phyloP scores from a whole-genome alignment of 768 basidiomycete species.

The Gloeopeniophorella convolvens region DNA sequence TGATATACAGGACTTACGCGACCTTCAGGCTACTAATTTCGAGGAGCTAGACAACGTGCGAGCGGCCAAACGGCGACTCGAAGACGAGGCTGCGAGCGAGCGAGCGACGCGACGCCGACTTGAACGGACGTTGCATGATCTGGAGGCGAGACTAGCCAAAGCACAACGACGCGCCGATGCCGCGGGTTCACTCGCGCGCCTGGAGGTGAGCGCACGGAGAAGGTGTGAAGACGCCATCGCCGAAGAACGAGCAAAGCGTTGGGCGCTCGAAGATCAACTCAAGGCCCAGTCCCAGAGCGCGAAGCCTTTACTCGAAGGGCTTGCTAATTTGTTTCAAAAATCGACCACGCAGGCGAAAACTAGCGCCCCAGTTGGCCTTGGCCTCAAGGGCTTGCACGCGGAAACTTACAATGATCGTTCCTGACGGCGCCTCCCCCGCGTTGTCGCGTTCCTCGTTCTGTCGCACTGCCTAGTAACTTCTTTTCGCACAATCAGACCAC shows the following conservation, averaged over 20 bases:
- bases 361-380: not conserved
- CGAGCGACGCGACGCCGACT: slow-evolving; percentile 23
- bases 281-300: slow-evolving; percentile 6
- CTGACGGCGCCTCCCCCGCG: not conserved
- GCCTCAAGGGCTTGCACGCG: not conserved
- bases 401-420: no score
- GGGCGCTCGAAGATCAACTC: slow-evolving; percentile 1
- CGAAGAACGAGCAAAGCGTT: slow-evolving; percentile 12
- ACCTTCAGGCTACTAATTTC: slow-evolving; percentile 28
- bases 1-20: slow-evolving; percentile 36
- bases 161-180: slow-evolving; percentile 5
- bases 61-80: slow-evolving; percentile 38
- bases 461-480: no score
- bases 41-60: slow-evolving; percentile 30
- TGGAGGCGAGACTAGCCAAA: slow-evolving; percentile 10
- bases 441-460: not conserved
- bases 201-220: slow-evolving; percentile 5
- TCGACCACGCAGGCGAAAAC: not conserved
- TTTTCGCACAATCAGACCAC: no score
- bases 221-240: slow-evolving; percentile 2
- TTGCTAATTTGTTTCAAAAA: slow-evolving; percentile 5
- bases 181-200: slow-evolving; percentile 6
- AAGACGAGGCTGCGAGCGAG: slow-evolving; percentile 30
- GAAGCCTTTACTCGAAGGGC: slow-evolving; percentile 9
- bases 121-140: slow-evolving; percentile 13